Evolutionary conservation across 331 rosid species (phyloP).

Genomic region (Saraca asoca): DNA sequence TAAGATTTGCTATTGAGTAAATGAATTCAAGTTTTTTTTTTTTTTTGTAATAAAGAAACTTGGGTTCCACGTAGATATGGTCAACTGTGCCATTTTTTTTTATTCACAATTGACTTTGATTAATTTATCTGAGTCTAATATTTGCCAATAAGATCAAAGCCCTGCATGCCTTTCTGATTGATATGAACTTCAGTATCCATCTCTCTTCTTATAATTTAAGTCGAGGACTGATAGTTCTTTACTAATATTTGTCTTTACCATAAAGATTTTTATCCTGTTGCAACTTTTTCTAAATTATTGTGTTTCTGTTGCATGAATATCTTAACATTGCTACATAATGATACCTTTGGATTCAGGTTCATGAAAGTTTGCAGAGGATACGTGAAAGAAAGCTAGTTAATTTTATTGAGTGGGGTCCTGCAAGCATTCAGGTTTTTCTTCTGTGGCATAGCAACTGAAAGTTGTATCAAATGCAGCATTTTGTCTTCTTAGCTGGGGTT

Average conservation of each 20-base stretch:
- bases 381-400: conserved; percentile 97
- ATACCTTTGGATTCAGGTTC: conserved; percentile 63
- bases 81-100: no score
- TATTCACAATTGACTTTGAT: no score
- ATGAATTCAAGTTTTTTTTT: not conserved
- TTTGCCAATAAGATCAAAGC: no score
- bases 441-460: conserved; percentile 23
- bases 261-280: conserved; percentile 7
- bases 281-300: conserved; percentile 21
- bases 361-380: conserved; percentile 97
- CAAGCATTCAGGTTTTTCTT: conserved; percentile 84
- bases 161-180: no score
- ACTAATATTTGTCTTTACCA: not conserved
- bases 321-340: conserved; percentile 22
- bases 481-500: conserved; percentile 15
- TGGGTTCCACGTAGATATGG: no score
- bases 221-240: no score
- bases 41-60: not conserved
- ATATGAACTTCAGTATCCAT: not conserved
- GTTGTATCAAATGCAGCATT: conserved; percentile 30
- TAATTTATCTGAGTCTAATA: no score
- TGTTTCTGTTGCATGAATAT: conserved; percentile 9
- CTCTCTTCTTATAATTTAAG: not conserved
- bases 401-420: conserved; percentile 99
- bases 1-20: not conserved